These are phyloP conservation scores for Mikania micrantha DNA, from an alignment of 129 eudicot species.

Conservation along the genomic window DNA sequence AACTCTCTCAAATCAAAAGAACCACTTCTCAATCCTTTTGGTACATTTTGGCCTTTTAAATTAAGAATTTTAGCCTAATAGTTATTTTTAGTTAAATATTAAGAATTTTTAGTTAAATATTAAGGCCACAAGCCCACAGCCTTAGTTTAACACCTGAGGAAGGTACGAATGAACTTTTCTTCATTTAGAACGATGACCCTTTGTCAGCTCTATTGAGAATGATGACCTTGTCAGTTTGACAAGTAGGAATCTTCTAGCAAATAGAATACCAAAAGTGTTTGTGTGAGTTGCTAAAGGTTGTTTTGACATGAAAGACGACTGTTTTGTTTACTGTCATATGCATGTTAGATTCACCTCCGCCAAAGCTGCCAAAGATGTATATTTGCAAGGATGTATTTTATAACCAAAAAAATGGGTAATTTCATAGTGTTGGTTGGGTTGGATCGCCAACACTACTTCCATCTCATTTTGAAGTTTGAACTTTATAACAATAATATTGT, in stretches of 20 bases:
- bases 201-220: background rate
- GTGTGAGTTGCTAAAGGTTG: slow-evolving; percentile 54
- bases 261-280: slow-evolving; percentile 48
- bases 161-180: slow-evolving; percentile 43
- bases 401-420: background rate
- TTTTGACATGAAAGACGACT: slow-evolving; percentile 42
- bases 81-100: no score
- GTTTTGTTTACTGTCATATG: slow-evolving; percentile 60
- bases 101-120: no score
- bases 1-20: no score
- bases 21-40: no score
- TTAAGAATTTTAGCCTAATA: no score
- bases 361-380: slow-evolving; percentile 67
- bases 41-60: no score
- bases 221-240: background rate
- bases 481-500: background rate
- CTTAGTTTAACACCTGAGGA: slow-evolving; percentile 38
- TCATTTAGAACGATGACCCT: background rate
- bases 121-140: slow-evolving; percentile 52
- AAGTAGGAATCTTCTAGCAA: slow-evolving; percentile 28
- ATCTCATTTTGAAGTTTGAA: background rate
- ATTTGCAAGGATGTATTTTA: background rate
- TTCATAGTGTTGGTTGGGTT: background rate
- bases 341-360: slow-evolving; percentile 65
- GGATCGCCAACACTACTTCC: background rate